Evolutionary conservation across 2,329 filamentous ascomycete genomes (phyloP).

Genomic region (Aspergillus thermomutatus): DNA sequence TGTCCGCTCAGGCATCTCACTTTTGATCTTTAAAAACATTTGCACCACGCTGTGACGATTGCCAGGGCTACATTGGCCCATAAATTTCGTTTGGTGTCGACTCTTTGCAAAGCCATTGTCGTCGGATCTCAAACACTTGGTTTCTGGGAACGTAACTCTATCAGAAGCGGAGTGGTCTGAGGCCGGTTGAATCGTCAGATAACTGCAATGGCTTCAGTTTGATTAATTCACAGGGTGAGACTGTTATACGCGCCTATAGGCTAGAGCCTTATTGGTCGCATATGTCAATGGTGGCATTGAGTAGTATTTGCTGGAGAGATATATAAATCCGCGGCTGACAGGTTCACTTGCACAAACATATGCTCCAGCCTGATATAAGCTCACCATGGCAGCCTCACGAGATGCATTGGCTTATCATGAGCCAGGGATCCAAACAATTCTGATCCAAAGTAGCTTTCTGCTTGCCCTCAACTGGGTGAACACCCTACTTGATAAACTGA

Average conservation of each 20-base stretch:
- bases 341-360: too few species aligned
- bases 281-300: too few species aligned
- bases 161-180: not conserved
- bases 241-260: too few species aligned
- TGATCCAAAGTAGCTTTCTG: slow-evolving; percentile 61
- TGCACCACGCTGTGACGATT: not conserved
- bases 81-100: not conserved
- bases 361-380: not conserved
- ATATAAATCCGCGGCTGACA: not conserved
- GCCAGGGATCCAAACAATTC: slow-evolving; percentile 56
- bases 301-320: too few species aligned
- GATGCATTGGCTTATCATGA: slow-evolving; percentile 57
- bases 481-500: slow-evolving; percentile 53
- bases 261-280: too few species aligned
- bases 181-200: not conserved
- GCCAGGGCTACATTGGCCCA: too few species aligned
- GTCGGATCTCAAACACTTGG: not conserved
- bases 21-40: not conserved
- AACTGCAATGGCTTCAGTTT: not conserved
- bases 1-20: not conserved
- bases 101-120: not conserved
- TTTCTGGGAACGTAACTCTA: not conserved
- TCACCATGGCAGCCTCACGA: not conserved
- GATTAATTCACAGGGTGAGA: not conserved
- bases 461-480: slow-evolving; percentile 60